Conservation (phyloP, 1,139 yeast genomes). For the Debaryomyces robertsiae region DNA sequence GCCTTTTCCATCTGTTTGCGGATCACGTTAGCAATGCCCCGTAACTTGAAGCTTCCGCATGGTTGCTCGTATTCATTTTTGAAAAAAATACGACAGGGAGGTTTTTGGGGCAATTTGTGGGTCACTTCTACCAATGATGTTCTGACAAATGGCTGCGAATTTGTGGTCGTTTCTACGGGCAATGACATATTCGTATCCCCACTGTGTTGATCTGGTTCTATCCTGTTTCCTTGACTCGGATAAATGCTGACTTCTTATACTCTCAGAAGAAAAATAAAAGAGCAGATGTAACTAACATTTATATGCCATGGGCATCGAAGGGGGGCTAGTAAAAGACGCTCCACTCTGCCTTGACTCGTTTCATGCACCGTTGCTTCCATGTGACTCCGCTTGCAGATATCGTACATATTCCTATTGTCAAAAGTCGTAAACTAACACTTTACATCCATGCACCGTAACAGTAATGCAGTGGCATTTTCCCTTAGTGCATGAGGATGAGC, state of each 20-base stretch:
- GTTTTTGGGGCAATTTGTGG: conserved; percentile 21
- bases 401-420: too few species aligned
- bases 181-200: conserved; percentile 2
- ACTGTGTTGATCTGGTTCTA: not conserved
- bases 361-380: too few species aligned
- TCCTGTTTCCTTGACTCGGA: not conserved
- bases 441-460: conserved; percentile 6
- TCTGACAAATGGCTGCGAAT: conserved; percentile 21
- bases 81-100: conserved; percentile 35
- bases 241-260: not conserved
- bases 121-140: conserved; percentile 36
- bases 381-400: too few species aligned
- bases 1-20: conserved; percentile 24
- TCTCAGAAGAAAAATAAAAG: not conserved
- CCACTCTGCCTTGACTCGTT: too few species aligned
- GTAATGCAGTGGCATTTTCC: not conserved
- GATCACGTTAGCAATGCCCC: conserved; percentile 44
- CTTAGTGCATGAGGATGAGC: too few species aligned
- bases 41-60: conserved; percentile 42
- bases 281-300: too few species aligned
- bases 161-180: conserved; percentile 1
- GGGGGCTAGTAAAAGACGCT: too few species aligned
- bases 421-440: too few species aligned
- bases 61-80: conserved; percentile 47
- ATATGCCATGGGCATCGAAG: too few species aligned